Evolutionary conservation across 2,329 filamentous ascomycete species (phyloP), one percentile per base, ranked within the genome.

Genomic region (Chlorencoelia australis): DNA sequence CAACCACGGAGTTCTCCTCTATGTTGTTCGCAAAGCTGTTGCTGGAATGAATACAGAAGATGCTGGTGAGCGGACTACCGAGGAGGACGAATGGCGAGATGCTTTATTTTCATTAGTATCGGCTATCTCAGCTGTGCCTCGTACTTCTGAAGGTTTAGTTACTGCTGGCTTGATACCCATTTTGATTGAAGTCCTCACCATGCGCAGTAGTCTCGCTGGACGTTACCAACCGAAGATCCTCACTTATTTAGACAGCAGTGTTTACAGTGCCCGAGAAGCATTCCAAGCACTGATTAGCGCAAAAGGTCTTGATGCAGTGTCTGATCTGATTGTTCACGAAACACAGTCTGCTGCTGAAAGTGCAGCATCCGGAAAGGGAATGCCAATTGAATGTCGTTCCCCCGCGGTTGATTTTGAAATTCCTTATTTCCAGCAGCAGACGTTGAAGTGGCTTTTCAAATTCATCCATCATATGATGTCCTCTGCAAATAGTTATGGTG

Each of bases 381-480:
- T 91, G 43, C 73, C 75, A 5, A 60, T 68, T 8, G 67, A 79
- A 33, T 86, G 82, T 59, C 79, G 76, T 50, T 94, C 87, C 7
- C 79, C 81, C 38, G 73, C 82, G 17, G 86, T 93, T 29, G 93
- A 99, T 61, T 99, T 95, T 56, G 74, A 86, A 51, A 87, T 96
- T 35, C 86, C 88, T 0, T 95, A 86, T 57, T 86, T 87, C 56
- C 82, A 94, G 49, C 91, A 96, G 56, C 86, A 94, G 58, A 89
- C 86, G 13, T 68, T 98, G 19, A 88, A 93, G 53, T 93, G 85
- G 76, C 68, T 95, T 29, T 81, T 98, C 59, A 95, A 94, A 59
- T 94, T 96, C 55, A 82, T 94, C 44, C 88, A 94, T 50, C 88
- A 96, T 57, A 81, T 96, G 64, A 94, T 96, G 80, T 82, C 62